Percentiles rank a stretch among this genome's conserved stretches.
Conservation (phyloP, 305 asterid genomes). For the Ajuga reptans region DNA sequence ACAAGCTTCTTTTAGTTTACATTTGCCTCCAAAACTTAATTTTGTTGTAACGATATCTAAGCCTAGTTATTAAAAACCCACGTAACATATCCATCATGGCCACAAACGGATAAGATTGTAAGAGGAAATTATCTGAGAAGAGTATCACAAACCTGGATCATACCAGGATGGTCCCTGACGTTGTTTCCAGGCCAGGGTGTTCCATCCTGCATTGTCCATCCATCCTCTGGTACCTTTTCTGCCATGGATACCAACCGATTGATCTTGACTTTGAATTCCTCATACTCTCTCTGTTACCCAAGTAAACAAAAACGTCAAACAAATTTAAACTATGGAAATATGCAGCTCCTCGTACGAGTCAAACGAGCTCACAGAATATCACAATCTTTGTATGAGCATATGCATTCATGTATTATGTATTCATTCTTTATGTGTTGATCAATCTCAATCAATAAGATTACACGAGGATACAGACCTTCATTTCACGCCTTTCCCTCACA, state of each 20-base stretch:
- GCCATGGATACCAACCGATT: conserved; percentile 64
- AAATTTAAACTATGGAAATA: not conserved
- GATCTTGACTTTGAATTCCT: conserved; percentile 71
- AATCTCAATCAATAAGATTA: not conserved
- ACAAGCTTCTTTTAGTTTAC: not conserved
- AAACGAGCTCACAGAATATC: not conserved
- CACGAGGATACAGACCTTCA: conserved; percentile 46
- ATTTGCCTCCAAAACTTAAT: not conserved
- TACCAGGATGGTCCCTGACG: conserved; percentile 82
- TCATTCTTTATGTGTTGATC: not conserved
- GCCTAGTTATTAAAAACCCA: not conserved
- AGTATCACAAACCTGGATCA: conserved; percentile 67
- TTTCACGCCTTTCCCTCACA: conserved; percentile 74
- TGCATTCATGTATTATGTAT: not conserved
- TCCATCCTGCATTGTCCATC: conserved; percentile 94
- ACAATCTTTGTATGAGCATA: not conserved
- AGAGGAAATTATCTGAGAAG: not conserved
- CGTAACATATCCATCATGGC: not conserved
- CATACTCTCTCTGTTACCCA: conserved; percentile 65
- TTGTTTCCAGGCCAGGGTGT: conserved; percentile 89
- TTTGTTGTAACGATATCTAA: not conserved
- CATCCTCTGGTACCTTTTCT: conserved; percentile 80
- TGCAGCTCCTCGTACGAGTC: not conserved
- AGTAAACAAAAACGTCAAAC: not conserved
- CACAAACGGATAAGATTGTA: not conserved